These are phyloP conservation scores for Vitis hybrid DNA, from an alignment of 177 flowering plant genomes.

Conservation along the genomic window DNA sequence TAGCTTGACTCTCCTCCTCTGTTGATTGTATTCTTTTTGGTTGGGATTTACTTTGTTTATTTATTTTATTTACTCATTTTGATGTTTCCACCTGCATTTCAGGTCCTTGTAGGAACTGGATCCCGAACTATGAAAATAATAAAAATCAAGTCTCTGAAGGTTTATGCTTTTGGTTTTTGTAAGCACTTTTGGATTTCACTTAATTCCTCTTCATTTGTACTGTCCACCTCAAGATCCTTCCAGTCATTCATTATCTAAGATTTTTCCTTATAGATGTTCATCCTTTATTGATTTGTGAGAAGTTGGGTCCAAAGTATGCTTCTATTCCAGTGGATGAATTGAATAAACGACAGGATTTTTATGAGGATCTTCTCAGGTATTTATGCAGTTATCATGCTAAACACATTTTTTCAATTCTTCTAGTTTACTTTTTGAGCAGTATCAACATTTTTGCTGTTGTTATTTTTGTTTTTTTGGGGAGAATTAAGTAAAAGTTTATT, in stretches of 20 bases:
- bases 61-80: neutral
- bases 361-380: constrained; percentile 88
- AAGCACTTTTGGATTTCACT: constrained; percentile 34
- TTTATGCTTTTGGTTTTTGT: constrained; percentile 97
- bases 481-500: neutral
- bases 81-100: constrained; percentile 8
- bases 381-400: constrained; percentile 2
- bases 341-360: constrained; percentile 55
- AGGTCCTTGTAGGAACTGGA: constrained; percentile 98
- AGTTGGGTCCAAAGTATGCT: constrained; percentile 82
- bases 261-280: constrained; percentile 56
- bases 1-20: too few species aligned
- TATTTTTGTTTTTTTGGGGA: neutral
- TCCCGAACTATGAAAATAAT: constrained; percentile 74
- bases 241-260: neutral
- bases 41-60: neutral
- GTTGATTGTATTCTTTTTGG: neutral
- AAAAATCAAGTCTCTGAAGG: constrained; percentile 72
- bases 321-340: constrained; percentile 60
- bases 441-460: neutral
- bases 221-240: neutral
- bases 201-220: neutral
- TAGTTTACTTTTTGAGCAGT: neutral
- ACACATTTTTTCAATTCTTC: neutral
- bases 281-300: constrained; percentile 73